These are phyloP conservation scores for Misopates orontium DNA, from an alignment of 257 asterid genomes.

Conservation along the genomic window DNA sequence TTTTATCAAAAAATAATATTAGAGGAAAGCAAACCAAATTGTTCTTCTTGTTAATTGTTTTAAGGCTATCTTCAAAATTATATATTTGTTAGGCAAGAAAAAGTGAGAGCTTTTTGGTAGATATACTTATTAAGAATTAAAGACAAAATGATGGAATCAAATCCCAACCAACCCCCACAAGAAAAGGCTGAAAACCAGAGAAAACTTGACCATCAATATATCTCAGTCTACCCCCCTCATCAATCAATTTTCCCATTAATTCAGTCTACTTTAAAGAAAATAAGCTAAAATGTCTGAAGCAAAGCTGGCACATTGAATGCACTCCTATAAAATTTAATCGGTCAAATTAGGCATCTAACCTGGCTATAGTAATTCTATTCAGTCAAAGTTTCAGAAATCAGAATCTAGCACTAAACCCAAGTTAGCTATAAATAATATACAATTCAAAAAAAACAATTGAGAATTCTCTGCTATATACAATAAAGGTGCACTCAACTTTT, in stretches of 20 bases:
- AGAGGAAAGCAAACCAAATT: too few species aligned
- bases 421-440: not conserved
- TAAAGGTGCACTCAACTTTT: slow-evolving; percentile 11
- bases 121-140: not conserved
- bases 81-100: too few species aligned
- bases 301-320: slow-evolving; percentile 22
- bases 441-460: not conserved
- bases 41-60: too few species aligned
- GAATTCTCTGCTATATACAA: not conserved
- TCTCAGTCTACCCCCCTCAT: not conserved
- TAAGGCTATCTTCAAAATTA: not conserved
- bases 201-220: slow-evolving; percentile 2
- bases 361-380: not conserved
- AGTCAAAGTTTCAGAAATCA: slow-evolving; percentile 28
- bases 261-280: slow-evolving; percentile 1
- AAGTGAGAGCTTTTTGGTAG: not conserved
- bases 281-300: not conserved
- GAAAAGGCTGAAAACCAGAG: not conserved
- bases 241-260: slow-evolving; percentile 1
- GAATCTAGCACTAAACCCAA: slow-evolving; percentile 19
- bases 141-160: slow-evolving; percentile 13
- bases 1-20: not conserved
- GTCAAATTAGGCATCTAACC: slow-evolving; percentile 7
- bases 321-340: not conserved
- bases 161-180: slow-evolving; percentile 5